Evolutionary conservation across 371 early-diverging fungal genomes (phyloP).

Genomic region (Lichtheimia corymbifera): DNA sequence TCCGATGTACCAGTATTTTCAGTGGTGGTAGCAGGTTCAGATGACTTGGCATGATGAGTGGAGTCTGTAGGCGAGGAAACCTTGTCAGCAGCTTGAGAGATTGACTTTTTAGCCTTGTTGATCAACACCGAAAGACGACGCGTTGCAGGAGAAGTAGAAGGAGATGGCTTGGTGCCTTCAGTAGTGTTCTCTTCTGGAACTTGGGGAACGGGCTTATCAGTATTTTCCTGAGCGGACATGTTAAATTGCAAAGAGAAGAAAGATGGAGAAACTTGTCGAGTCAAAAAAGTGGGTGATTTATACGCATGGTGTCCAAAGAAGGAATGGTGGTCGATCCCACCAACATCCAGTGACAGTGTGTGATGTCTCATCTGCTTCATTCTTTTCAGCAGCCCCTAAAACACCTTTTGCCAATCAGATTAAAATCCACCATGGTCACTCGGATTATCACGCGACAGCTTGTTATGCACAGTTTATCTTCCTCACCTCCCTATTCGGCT

Average conservation of each 20-base stretch:
- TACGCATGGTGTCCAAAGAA: no score
- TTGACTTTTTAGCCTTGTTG: conserved; percentile 21
- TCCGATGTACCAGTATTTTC: conserved; percentile 2
- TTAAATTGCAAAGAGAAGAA: conserved; percentile 14
- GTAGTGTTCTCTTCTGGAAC: conserved; percentile 10
- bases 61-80: conserved; percentile 2
- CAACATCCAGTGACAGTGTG: no score
- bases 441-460: no score
- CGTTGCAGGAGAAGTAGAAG: conserved; percentile 9
- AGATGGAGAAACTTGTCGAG: neutral
- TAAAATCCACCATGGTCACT: no score
- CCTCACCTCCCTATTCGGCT: no score
- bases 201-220: conserved; percentile 17
- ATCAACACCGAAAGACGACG: conserved; percentile 19
- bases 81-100: conserved; percentile 16
- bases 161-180: conserved; percentile 7
- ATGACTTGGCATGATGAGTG: no score
- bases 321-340: no score
- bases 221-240: conserved; percentile 4
- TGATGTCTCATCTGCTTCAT: no score
- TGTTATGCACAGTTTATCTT: no score
- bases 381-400: no score
- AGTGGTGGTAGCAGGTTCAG: neutral
- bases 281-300: no score
- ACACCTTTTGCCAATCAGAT: no score